phyloP scores from a whole-genome alignment of 371 early-diverging fungal species.

The Mortierella sp. region DNA sequence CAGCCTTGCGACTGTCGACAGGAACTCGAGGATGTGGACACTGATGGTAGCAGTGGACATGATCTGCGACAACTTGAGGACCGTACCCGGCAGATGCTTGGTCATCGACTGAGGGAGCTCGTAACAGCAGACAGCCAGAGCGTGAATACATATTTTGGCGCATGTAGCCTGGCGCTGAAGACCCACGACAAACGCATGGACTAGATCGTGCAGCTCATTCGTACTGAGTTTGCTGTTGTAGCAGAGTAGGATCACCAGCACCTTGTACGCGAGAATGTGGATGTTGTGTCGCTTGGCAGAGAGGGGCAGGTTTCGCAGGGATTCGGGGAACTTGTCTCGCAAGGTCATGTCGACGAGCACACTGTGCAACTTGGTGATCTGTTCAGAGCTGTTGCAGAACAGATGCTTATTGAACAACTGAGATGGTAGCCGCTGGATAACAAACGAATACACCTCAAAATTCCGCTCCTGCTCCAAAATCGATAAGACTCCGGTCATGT shows the following conservation, averaged over 20 bases:
- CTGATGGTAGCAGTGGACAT: conserved; percentile 87
- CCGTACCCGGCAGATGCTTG: conserved; percentile 80
- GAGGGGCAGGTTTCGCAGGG: conserved; percentile 46
- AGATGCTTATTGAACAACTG: conserved; percentile 84
- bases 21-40: conserved; percentile 92
- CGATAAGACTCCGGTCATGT: conserved; percentile 66
- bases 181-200: conserved; percentile 84
- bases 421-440: conserved; percentile 72
- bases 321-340: conserved; percentile 43
- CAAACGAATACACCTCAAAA: conserved; percentile 75
- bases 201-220: conserved; percentile 81
- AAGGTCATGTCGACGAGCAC: conserved; percentile 44
- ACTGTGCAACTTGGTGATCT: conserved; percentile 59
- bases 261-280: conserved; percentile 71
- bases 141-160: conserved; percentile 87
- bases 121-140: conserved; percentile 84
- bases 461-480: conserved; percentile 75
- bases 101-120: conserved; percentile 87
- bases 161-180: conserved; percentile 81
- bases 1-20: conserved; percentile 87
- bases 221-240: conserved; percentile 83
- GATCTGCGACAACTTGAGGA: conserved; percentile 85
- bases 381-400: conserved; percentile 71
- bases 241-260: conserved; percentile 79
- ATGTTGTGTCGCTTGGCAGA: conserved; percentile 57